A percentile compares a stretch with the other conserved stretches of the same genome.
Conservation (phyloP, 108 stramenopile genomes). For the Cyclostephanos invisitatus region DNA sequence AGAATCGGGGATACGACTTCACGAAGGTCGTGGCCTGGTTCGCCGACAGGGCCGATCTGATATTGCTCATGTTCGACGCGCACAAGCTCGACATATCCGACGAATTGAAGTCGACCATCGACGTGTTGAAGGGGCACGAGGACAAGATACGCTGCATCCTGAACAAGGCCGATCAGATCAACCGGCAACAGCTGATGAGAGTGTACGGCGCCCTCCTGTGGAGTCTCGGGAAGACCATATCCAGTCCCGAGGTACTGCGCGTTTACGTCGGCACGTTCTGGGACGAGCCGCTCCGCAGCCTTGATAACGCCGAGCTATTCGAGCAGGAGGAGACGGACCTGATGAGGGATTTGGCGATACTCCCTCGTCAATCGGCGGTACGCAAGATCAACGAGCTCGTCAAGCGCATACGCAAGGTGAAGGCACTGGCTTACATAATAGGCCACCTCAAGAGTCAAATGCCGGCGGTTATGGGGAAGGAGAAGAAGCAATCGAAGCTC, state of each 20-base stretch:
- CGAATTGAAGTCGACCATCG: conserved; percentile 95
- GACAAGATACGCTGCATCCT: conserved; percentile 99
- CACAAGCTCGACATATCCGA: conserved; percentile 99
- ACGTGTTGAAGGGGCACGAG: conserved; percentile 95
- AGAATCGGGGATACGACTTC: conserved; percentile 94
- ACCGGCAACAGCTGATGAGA: conserved; percentile 97
- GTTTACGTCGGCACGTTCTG: conserved; percentile 98
- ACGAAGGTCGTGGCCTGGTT: conserved; percentile 96
- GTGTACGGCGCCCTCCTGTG: conserved; percentile 98
- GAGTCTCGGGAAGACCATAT: conserved; percentile 95
- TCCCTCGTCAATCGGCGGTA: conserved; percentile 95
- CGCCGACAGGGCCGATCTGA: conserved; percentile 94
- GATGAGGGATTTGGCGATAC: conserved; percentile 90
- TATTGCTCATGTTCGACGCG: conserved; percentile 98
- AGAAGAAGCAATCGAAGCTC: conserved; percentile 96
- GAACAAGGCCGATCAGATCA: conserved; percentile 99
- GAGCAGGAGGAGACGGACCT: conserved; percentile 94
- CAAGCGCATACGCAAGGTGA: conserved; percentile 96
- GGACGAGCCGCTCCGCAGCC: conserved; percentile 74
- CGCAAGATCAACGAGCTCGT: conserved; percentile 98
- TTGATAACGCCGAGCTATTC: conserved; percentile 87
- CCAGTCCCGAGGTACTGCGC: conserved; percentile 93
- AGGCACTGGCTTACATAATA: conserved; percentile 93
- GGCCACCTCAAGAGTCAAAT: conserved; percentile 95
- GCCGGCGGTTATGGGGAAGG: conserved; percentile 95